Evolutionary conservation across 108 stramenopile genomes (phyloP).

Genomic region (Pseudonitzschia multiseries): DNA sequence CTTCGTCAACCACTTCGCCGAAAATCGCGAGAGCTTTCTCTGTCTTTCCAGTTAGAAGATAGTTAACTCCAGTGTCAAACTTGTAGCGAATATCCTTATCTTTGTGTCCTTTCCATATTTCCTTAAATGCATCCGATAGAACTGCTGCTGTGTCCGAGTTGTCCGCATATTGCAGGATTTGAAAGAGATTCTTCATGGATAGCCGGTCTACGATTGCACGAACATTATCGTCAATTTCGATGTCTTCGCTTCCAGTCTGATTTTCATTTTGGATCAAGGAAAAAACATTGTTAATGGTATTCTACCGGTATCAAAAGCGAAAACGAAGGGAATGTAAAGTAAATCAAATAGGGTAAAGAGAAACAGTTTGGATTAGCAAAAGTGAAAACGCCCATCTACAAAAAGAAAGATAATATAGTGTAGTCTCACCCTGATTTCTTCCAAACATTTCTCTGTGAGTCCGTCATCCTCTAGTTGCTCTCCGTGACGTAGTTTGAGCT

Average conservation of each 20-base stretch:
- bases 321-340: neutral
- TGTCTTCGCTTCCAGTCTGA: constrained; percentile 18
- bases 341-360: neutral
- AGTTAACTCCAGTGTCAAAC: constrained; percentile 56
- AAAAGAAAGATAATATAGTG: neutral
- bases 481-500: constrained; percentile 44
- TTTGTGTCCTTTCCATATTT: constrained; percentile 64
- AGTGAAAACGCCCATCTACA: neutral
- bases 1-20: constrained; percentile 47
- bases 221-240: constrained; percentile 19
- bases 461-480: constrained; percentile 49
- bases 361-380: neutral
- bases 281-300: constrained; percentile 5
- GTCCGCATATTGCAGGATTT: constrained; percentile 44
- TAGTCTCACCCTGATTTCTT: constrained; percentile 36
- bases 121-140: constrained; percentile 64
- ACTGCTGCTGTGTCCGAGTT: constrained; percentile 49
- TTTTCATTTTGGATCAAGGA: constrained; percentile 22
- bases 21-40: constrained; percentile 55
- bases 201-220: constrained; percentile 27
- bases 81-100: constrained; percentile 44
- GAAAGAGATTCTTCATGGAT: constrained; percentile 55
- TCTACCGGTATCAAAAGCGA: neutral
- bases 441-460: constrained; percentile 27
- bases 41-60: constrained; percentile 57